Base-by-base conservation (phyloP, 2,329 filamentous ascomycete species). In the Neonectria ditissima region DNA sequence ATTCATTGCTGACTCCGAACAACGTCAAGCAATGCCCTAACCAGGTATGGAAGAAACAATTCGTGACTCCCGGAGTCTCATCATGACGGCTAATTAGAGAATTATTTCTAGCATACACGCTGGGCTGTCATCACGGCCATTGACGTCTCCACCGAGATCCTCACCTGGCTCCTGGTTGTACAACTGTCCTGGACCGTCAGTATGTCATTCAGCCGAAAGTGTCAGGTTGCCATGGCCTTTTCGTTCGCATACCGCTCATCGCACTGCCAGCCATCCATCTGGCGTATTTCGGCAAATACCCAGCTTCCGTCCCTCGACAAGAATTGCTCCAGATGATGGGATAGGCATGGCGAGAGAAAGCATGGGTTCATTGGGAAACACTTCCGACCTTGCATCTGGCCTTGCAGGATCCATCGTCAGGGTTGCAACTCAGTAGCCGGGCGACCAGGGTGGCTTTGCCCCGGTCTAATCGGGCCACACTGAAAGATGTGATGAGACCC, bases 191-290 rank as follows among this genome's bases (percentile, higher is more conserved):
- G 67, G 62, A 55, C 59, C 4, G 62, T 71, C 51, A 69, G 60
- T 9, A 66, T 68, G 13, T 66, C 67, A 1, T 65, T 66, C 1
- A 50, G 9, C 34, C 60, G 60, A 7, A 69, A 65, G 5, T 68
- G 50, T 9, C 69, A 71, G 18, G 67, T 71, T 9, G 37, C 65
- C 3, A 47, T 60, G 41, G 69, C 65, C 1, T 71, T 71, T 3
- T 66, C 69, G 2, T 71, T 71, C 69, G 69, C 2, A 34, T 71
- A 10, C 69, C 67, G 0, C 69, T 71, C 7, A 63, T 71, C n/a
- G 65, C 59, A n/a, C 6, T 71, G 2, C 58, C 69, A 1, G 56
- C 62, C 20, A 30, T 68, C 9, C 69, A 71, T 10, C 53, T 71
- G 1, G 44, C 54, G 2, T 64, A 64, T 20, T 55, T 62, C 0